Evolutionary conservation across 768 basidiomycete genomes (phyloP).

Genomic region (Mycena leptocephala): DNA sequence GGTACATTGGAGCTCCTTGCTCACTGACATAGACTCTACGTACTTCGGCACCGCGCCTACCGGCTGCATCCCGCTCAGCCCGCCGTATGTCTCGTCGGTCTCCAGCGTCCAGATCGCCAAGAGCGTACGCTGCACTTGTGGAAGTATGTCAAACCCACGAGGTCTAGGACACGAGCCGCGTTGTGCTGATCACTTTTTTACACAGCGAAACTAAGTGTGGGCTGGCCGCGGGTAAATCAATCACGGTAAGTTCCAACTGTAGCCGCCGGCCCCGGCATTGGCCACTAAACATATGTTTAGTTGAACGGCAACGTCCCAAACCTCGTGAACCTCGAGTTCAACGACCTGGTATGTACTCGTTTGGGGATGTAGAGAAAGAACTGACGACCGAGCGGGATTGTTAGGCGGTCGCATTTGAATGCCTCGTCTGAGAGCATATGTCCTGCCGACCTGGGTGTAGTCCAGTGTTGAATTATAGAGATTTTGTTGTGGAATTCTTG

Average conservation of each 20-base stretch:
- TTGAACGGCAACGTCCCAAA: too few relatives aligned
- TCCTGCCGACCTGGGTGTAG: too few relatives aligned
- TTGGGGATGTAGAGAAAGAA: neutral
- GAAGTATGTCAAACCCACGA: neutral
- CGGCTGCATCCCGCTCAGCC: neutral
- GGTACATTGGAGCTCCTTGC: conserved; percentile 5
- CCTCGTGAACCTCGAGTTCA: too few relatives aligned
- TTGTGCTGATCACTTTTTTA: conserved; percentile 2
- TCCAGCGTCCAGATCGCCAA: conserved; percentile 2
- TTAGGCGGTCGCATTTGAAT: neutral
- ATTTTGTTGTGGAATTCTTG: too few relatives aligned
- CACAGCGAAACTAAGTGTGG: conserved; percentile 1
- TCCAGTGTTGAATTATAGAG: too few relatives aligned
- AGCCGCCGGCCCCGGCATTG: too few relatives aligned
- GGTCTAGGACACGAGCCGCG: neutral
- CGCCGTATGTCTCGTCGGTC: conserved; percentile 8
- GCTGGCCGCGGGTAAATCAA: neutral
- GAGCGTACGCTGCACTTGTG: neutral
- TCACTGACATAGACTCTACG: neutral
- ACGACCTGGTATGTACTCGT: neutral
- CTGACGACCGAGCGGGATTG: neutral
- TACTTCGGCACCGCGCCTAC: conserved; percentile 2
- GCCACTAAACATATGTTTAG: too few relatives aligned
- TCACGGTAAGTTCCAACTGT: too few relatives aligned
- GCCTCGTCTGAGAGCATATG: neutral